These are phyloP conservation scores for Trichoderma cornu-damae DNA, from an alignment of 2,329 filamentous ascomycete genomes.

Conservation along the genomic window DNA sequence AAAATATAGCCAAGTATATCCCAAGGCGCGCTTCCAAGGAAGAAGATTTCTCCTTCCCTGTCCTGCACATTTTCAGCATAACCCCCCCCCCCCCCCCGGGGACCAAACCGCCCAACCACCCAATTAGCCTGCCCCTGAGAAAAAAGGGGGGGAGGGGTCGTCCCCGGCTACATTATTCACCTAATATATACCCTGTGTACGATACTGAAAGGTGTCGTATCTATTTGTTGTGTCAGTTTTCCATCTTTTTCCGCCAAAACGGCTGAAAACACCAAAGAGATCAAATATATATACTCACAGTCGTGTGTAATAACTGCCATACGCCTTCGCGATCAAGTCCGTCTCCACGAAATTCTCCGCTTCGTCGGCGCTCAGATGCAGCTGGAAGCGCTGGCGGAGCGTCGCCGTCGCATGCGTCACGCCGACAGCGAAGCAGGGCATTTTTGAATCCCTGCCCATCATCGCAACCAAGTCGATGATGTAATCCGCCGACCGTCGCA, in stretches of 20 bases:
- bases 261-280: not conserved
- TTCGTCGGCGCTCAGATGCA: constrained; percentile 77
- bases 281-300: constrained; percentile 59
- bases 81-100: not conserved
- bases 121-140: not conserved
- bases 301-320: constrained; percentile 82
- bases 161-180: not conserved
- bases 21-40: not conserved
- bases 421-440: constrained; percentile 76
- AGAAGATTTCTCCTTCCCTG: not conserved
- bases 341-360: constrained; percentile 76
- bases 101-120: not conserved
- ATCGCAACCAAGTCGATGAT: constrained; percentile 77
- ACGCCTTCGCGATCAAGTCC: constrained; percentile 72
- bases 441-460: constrained; percentile 78
- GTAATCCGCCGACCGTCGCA: constrained; percentile 72
- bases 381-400: constrained; percentile 69
- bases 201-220: constrained; percentile 83
- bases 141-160: too few species aligned
- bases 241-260: constrained; percentile 1
- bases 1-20: not conserved
- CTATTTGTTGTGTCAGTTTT: constrained; percentile 35
- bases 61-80: not conserved
- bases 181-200: constrained; percentile 81
- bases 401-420: constrained; percentile 64